Evolutionary conservation across 108 stramenopile genomes (phyloP).

Genomic region (Cyclotella atomus): DNA sequence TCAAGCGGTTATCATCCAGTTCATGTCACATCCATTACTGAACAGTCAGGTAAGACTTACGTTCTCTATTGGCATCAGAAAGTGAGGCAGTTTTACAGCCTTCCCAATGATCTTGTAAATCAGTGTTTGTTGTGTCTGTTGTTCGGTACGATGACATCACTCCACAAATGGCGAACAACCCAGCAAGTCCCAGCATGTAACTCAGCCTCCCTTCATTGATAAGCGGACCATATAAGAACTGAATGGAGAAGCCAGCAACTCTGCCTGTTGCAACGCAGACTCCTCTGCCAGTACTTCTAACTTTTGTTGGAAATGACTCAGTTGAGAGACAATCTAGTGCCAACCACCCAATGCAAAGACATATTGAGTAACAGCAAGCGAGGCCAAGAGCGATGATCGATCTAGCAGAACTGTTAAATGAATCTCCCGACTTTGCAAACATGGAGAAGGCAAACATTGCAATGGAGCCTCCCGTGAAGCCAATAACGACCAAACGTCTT

Average conservation of each 20-base stretch:
- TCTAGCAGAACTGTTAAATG: neutral
- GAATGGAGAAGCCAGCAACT: conserved; percentile 32
- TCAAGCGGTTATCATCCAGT: too few relatives aligned
- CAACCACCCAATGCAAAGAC: conserved; percentile 32
- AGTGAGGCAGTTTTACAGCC: neutral
- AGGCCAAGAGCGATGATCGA: conserved; percentile 19
- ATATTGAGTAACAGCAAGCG: conserved; percentile 31
- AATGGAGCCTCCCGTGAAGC: conserved; percentile 19
- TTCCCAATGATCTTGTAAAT: conserved; percentile 46
- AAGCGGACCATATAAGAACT: conserved; percentile 39
- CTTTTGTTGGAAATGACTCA: conserved; percentile 48
- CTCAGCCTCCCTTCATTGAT: conserved; percentile 20
- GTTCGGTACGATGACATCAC: conserved; percentile 15
- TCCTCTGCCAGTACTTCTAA: conserved; percentile 46
- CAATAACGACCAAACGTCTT: conserved; percentile 27
- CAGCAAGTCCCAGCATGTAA: conserved; percentile 27
- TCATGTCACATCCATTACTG: too few relatives aligned
- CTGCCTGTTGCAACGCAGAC: conserved; percentile 50
- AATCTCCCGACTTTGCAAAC: conserved; percentile 5
- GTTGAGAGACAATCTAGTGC: conserved; percentile 40
- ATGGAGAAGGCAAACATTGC: conserved; percentile 13
- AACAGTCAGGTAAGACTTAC: conserved; percentile 9
- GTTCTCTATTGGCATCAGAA: neutral
- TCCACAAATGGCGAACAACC: conserved; percentile 22
- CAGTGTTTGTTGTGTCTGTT: conserved; percentile 41